Percentiles rank a stretch among this genome's conserved stretches.
phyloP scores from a whole-genome alignment of 495 filamentous ascomycete genomes.

The Tetracladium setigerum region DNA sequence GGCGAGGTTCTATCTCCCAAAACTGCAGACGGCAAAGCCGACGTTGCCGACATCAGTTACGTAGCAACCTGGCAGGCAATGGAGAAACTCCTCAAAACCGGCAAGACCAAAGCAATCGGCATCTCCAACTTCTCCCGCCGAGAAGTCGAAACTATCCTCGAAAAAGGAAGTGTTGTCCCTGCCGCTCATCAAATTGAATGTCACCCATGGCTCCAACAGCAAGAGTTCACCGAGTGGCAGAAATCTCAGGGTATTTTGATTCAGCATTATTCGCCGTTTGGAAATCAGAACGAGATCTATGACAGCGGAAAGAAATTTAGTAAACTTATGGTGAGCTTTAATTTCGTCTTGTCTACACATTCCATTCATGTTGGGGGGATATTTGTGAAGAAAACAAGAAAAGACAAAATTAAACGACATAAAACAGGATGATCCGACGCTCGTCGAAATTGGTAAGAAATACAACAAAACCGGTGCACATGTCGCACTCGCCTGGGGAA shows the following conservation, averaged over 20 bases:
- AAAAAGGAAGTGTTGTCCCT: constrained; percentile 50
- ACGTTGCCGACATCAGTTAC: constrained; percentile 58
- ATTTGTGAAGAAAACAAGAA: too few species aligned
- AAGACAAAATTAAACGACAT: neutral
- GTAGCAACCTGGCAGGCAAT: constrained; percentile 75
- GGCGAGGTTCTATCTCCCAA: constrained; percentile 46
- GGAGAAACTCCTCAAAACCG: constrained; percentile 62
- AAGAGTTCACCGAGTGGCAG: constrained; percentile 47
- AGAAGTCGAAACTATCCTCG: constrained; percentile 61
- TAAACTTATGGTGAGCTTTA: constrained; percentile 37
- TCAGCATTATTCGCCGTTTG: constrained; percentile 61
- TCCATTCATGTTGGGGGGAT: constrained; percentile 10
- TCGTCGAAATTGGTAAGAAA: constrained; percentile 54
- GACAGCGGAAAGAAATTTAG: constrained; percentile 36
- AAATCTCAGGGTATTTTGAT: constrained; percentile 50
- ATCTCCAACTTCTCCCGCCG: constrained; percentile 68
- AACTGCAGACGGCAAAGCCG: constrained; percentile 78
- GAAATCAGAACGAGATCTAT: constrained; percentile 63
- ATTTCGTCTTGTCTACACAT: neutral
- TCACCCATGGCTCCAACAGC: constrained; percentile 55
- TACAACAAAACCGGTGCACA: constrained; percentile 56
- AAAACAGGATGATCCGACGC: constrained; percentile 43
- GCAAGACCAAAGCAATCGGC: constrained; percentile 77
- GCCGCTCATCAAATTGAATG: constrained; percentile 52
- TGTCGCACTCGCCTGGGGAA: constrained; percentile 56